Base-by-base conservation (phyloP, 345 rosid species). In the Aquilaria malaccensis region DNA sequence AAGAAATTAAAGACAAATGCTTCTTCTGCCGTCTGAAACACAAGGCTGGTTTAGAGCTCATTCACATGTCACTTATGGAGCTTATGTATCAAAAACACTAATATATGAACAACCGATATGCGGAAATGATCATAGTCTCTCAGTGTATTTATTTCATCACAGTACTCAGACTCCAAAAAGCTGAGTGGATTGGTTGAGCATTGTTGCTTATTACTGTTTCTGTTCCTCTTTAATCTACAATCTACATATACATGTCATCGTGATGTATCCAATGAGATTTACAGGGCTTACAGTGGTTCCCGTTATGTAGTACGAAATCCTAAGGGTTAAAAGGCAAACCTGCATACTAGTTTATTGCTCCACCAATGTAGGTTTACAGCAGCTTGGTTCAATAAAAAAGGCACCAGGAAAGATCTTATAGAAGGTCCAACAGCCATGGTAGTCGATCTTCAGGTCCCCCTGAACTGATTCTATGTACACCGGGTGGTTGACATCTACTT, bases 131-230 rank as follows among this genome's bases (percentile, higher is more conserved):
- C 43, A 37, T 22, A 22, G 4, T 4, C 43, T 37, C 7, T 9
- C 1, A 37, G 43, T 4, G 43, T 37, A 37, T 5, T 4, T 37
- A 37, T 59, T 33, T 52, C 75, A 67, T 73, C 63, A 53, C 74
- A 72, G 53, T 57, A 77, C 78, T 70, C 86, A 68, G 86, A 81
- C 70, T 66, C 66, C 60, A 73, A 77, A 82, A 74, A 68, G 67
- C 84, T 67, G 84, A 73, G 82, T 61, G 45, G 76, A 73, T 77
- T 69, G 76, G 68, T 45, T 56, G 13, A 56, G 66, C 60, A 37
- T 37, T 5, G 7, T 37, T 37, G 43, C 43, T 37, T 37, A 37
- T 2, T 37, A 37, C 2, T 37, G 7, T 37, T 37, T 4, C 7
- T 37, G 43, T 61, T 48, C 58, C 67, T 33, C 47, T 41, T 59